A percentile compares a stretch with the other conserved stretches of the same genome.
These are phyloP conservation scores for Ophiosphaerella korrae DNA, from an alignment of 2,329 filamentous ascomycete species.

Conservation along the genomic window DNA sequence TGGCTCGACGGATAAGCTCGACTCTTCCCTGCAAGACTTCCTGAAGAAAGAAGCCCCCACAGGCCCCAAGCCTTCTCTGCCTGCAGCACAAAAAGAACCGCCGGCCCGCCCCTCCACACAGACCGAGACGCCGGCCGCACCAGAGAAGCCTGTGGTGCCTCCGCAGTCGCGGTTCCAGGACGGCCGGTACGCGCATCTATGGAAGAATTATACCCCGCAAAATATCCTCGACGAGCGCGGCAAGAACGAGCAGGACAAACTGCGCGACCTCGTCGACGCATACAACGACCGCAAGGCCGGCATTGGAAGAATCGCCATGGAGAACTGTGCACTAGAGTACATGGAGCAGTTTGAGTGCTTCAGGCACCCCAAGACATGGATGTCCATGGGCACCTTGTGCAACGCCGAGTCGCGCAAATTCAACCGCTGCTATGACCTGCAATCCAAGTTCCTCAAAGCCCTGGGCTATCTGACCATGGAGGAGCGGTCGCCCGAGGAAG, in stretches of 20 bases:
- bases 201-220: constrained; percentile 86
- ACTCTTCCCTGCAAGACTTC: constrained; percentile 82
- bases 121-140: constrained; percentile 8
- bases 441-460: constrained; percentile 88
- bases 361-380: constrained; percentile 66
- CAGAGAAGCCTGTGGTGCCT: constrained; percentile 49
- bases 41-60: constrained; percentile 80
- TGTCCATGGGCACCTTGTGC: constrained; percentile 78
- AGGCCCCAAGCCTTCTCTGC: constrained; percentile 59
- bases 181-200: constrained; percentile 81
- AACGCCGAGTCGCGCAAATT: constrained; percentile 75
- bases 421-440: constrained; percentile 86
- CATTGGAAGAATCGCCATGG: constrained; percentile 81
- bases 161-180: constrained; percentile 67
- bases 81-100: constrained; percentile 35
- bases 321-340: constrained; percentile 92
- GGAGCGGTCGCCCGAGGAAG: constrained; percentile 71
- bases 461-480: constrained; percentile 80
- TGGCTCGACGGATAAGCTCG: constrained; percentile 68
- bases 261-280: constrained; percentile 77
- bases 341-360: constrained; percentile 84
- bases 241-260: constrained; percentile 78
- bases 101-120: constrained; percentile 17
- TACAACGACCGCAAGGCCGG: constrained; percentile 81
- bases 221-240: constrained; percentile 69